A percentile compares a stretch with the other conserved stretches of the same genome.
Evolutionary conservation across 176 grass and related monocot genomes (phyloP).

Genomic region (Rhynchospora pubera): DNA sequence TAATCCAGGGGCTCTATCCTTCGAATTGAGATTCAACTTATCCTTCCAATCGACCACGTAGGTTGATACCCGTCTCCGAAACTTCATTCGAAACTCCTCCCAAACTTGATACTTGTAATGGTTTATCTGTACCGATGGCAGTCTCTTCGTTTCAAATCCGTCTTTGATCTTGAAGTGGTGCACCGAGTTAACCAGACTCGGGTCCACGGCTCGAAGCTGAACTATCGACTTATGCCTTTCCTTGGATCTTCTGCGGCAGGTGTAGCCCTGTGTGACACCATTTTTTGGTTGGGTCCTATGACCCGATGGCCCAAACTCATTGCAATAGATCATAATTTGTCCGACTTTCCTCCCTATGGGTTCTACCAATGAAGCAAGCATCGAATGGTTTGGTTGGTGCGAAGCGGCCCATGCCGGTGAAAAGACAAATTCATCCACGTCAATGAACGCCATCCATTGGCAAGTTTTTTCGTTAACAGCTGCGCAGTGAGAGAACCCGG

Average conservation of each 20-base stretch:
- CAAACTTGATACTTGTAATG: slow-evolving; percentile 55
- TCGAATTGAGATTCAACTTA: background rate
- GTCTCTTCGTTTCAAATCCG: slow-evolving; percentile 1
- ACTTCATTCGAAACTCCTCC: slow-evolving; percentile 41
- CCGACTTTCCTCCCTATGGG: background rate
- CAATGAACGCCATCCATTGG: slow-evolving; percentile 47
- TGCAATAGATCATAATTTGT: slow-evolving; percentile 22
- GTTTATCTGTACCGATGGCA: slow-evolving; percentile 14
- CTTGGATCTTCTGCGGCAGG: slow-evolving; percentile 2
- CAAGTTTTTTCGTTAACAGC: slow-evolving; percentile 3
- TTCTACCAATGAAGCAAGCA: slow-evolving; percentile 23
- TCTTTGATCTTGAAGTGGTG: slow-evolving; percentile 35
- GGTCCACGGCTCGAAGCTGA: slow-evolving; percentile 17
- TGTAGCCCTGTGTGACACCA: slow-evolving; percentile 38
- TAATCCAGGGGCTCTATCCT: slow-evolving; percentile 32
- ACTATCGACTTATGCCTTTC: slow-evolving; percentile 41
- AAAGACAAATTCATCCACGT: slow-evolving; percentile 43
- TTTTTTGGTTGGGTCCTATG: slow-evolving; percentile 14
- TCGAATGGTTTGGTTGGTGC: background rate
- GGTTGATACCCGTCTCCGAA: slow-evolving; percentile 31
- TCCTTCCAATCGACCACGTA: slow-evolving; percentile 37
- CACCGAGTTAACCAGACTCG: slow-evolving; percentile 27
- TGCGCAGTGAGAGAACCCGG: slow-evolving; percentile 45
- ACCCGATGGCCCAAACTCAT: slow-evolving; percentile 37
- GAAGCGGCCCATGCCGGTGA: slow-evolving; percentile 18